Percentiles rank a stretch among this genome's conserved stretches.
Evolutionary conservation across 768 basidiomycete species (phyloP).

Genomic region (Mycena vitilis): DNA sequence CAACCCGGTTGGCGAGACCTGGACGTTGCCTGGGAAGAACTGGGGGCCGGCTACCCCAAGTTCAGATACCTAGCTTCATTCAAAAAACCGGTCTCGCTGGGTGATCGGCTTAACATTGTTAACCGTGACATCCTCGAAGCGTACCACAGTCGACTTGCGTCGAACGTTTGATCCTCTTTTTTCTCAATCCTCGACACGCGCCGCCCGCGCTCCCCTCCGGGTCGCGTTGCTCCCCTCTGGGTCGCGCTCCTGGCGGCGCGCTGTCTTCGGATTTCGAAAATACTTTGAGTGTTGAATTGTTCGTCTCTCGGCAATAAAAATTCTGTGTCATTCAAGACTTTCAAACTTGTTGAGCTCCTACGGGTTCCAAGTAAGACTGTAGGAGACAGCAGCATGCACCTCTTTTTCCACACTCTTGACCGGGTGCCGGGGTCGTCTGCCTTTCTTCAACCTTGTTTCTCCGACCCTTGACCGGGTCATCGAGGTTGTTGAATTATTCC

Average conservation of each 20-base stretch:
- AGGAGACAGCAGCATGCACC: not conserved
- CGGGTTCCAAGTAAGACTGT: conserved; percentile 1
- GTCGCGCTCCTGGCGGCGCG: not conserved
- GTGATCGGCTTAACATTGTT: not conserved
- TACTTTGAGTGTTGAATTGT: not conserved
- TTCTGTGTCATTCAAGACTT: not conserved
- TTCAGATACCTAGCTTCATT: not conserved
- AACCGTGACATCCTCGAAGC: no score
- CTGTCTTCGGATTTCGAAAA: conserved; percentile 19
- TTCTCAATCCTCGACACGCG: no score
- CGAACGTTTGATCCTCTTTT: no score
- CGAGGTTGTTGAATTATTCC: not conserved
- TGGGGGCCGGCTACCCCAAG: not conserved
- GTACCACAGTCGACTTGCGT: no score
- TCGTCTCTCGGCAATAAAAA: not conserved
- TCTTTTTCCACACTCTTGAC: not conserved
- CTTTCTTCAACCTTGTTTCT: not conserved
- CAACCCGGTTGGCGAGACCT: not conserved
- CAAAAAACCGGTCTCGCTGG: conserved; percentile 1
- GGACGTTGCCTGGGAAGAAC: not conserved
- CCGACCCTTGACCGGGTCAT: not conserved
- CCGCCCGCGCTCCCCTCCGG: no score
- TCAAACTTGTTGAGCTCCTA: not conserved
- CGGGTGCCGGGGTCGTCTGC: not conserved
- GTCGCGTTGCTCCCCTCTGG: no score